Evolutionary conservation across 73 alveolate genomes (phyloP).

Genomic region (Diophrys sp.): DNA sequence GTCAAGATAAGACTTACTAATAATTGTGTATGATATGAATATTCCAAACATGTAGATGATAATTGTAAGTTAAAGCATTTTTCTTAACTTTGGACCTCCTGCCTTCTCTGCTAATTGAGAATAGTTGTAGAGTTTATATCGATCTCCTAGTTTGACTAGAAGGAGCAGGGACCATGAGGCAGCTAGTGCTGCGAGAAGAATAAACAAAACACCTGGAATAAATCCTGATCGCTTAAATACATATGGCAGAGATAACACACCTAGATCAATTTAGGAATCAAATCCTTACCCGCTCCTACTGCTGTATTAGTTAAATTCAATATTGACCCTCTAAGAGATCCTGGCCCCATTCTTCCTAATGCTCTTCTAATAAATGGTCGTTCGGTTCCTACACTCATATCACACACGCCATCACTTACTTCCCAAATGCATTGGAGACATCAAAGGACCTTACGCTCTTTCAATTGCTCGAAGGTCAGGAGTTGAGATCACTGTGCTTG

Average conservation of each 20-base stretch:
- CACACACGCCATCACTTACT: neutral
- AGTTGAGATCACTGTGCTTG: neutral
- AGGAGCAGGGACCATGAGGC: slow-evolving; percentile 31
- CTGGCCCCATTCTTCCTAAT: slow-evolving; percentile 68
- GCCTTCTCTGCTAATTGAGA: slow-evolving; percentile 24
- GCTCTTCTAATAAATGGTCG: slow-evolving; percentile 46
- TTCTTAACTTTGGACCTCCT: slow-evolving; percentile 28
- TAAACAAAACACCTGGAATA: slow-evolving; percentile 28
- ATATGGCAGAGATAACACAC: slow-evolving; percentile 63
- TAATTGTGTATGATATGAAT: slow-evolving; percentile 41
- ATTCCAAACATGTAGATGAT: slow-evolving; percentile 48
- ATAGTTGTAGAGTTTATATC: slow-evolving; percentile 26
- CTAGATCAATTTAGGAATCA: neutral
- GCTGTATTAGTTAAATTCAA: slow-evolving; percentile 68
- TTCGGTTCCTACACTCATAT: too few relatives aligned
- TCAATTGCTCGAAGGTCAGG: neutral
- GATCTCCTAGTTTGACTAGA: slow-evolving; percentile 26
- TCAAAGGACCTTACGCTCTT: neutral
- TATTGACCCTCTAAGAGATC: slow-evolving; percentile 70
- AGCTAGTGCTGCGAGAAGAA: slow-evolving; percentile 32
- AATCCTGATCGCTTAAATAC: slow-evolving; percentile 31
- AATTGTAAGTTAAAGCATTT: slow-evolving; percentile 19
- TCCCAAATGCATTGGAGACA: neutral
- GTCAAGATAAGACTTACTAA: neutral
- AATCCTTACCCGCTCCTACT: slow-evolving; percentile 64